Evolutionary conservation across 805 yeast species (phyloP).

Genomic region (Yarrowia bubula): DNA sequence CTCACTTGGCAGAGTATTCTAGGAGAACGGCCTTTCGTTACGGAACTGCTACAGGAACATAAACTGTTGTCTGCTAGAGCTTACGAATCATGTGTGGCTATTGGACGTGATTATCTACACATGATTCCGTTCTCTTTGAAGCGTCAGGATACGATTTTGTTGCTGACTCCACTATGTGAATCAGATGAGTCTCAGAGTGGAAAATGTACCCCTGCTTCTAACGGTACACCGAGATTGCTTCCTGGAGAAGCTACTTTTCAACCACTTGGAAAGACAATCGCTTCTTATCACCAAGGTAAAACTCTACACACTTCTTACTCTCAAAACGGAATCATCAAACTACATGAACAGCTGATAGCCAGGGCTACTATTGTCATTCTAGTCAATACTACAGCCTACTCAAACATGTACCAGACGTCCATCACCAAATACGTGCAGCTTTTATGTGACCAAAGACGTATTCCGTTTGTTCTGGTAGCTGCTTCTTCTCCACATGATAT

Average conservation of each 20-base stretch:
- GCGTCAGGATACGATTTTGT: background rate
- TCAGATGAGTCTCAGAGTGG: background rate
- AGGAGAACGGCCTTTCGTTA: background rate
- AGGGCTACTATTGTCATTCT: conserved; percentile 48
- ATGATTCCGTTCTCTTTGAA: background rate
- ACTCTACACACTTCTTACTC: conserved; percentile 60
- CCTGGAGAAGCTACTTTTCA: conserved; percentile 16
- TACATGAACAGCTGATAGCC: conserved; percentile 55
- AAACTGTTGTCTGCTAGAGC: background rate
- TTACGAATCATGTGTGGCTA: conserved; percentile 7
- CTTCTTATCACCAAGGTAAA: conserved; percentile 42
- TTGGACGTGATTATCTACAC: conserved; percentile 6
- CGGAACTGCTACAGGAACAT: background rate
- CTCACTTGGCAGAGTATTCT: conserved; percentile 11
- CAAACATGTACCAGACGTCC: conserved; percentile 62
- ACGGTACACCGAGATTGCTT: background rate
- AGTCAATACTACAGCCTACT: conserved; percentile 53
- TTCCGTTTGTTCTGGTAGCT: conserved; percentile 58
- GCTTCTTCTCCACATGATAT: conserved; percentile 64
- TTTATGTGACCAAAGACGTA: conserved; percentile 49
- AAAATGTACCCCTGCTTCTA: background rate
- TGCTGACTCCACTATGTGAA: background rate
- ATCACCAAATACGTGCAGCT: conserved; percentile 57
- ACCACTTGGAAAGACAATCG: background rate
- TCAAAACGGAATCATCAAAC: conserved; percentile 49